Percentiles rank a stretch among this genome's conserved stretches.
Conservation (phyloP, 2,329 filamentous ascomycete species). For the Corynespora cassiicola region DNA sequence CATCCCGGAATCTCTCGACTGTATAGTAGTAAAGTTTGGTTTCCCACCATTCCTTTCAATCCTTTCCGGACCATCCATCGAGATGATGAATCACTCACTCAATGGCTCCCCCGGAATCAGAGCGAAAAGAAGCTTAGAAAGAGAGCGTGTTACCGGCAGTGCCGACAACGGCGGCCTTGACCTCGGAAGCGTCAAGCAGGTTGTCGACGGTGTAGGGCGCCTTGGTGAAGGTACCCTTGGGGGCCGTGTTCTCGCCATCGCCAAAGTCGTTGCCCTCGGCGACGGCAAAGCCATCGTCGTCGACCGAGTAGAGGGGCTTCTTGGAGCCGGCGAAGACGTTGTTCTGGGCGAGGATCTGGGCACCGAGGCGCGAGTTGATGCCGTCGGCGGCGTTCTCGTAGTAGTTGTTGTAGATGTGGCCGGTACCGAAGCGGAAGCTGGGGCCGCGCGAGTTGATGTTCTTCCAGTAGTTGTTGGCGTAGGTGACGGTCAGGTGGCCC, state of each 20-base stretch:
- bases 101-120: too few relatives aligned
- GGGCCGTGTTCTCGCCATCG: conserved; percentile 36
- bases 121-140: conserved; percentile 32
- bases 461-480: conserved; percentile 70
- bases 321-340: conserved; percentile 43
- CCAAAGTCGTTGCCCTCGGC: conserved; percentile 49
- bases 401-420: conserved; percentile 65
- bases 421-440: conserved; percentile 70
- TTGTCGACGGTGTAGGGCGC: conserved; percentile 43
- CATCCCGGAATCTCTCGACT: too few relatives aligned
- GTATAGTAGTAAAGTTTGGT: too few relatives aligned
- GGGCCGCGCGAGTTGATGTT: conserved; percentile 71
- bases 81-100: too few relatives aligned
- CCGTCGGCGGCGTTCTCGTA: conserved; percentile 46
- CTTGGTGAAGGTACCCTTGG: conserved; percentile 37
- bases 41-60: too few relatives aligned
- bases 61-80: too few relatives aligned
- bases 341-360: conserved; percentile 52
- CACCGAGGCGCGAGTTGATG: conserved; percentile 51
- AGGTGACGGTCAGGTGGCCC: conserved; percentile 69
- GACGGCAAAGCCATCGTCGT: conserved; percentile 44
- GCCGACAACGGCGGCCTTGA: conserved; percentile 48
- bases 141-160: conserved; percentile 47
- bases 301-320: conserved; percentile 43
- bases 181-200: conserved; percentile 39